Evolutionary conservation across 768 basidiomycete species (phyloP).

Genomic region (Trichaptum fuscoviolaceum): DNA sequence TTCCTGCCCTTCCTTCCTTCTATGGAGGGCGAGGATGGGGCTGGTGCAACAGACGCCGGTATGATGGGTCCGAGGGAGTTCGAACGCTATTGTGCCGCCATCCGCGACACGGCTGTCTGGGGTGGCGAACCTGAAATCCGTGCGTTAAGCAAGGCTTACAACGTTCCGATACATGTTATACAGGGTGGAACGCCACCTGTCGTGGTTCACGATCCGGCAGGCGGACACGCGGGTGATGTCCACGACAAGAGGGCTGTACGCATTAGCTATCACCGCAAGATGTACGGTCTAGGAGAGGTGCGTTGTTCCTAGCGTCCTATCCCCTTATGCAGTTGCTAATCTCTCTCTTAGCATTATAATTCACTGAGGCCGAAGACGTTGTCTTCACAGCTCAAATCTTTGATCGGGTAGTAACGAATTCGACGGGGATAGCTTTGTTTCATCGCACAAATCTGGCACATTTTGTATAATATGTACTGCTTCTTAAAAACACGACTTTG

Average conservation of each 20-base stretch:
- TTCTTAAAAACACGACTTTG: no score
- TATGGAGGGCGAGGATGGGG: constrained; percentile 60
- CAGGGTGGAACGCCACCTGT: constrained; percentile 78
- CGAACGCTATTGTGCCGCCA: constrained; percentile 66
- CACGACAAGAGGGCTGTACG: constrained; percentile 42
- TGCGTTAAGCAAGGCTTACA: constrained; percentile 76
- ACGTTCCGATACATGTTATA: constrained; percentile 85
- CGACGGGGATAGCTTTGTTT: no score
- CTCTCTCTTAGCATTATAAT: constrained; percentile 75
- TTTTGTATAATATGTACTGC: no score
- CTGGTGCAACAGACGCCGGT: constrained; percentile 58
- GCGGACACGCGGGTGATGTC: constrained; percentile 21
- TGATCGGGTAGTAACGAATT: no score
- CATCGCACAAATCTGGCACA: no score
- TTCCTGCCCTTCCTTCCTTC: constrained; percentile 92
- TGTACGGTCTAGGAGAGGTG: constrained; percentile 97
- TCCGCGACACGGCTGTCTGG: constrained; percentile 87
- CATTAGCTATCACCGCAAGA: constrained; percentile 88
- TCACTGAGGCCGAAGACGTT: constrained; percentile 57
- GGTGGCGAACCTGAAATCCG: constrained; percentile 97
- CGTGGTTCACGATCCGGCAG: constrained; percentile 71
- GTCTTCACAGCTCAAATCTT: no score
- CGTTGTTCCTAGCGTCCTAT: constrained; percentile 21
- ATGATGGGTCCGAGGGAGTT: constrained; percentile 67
- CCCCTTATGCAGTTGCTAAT: constrained; percentile 9